Evolutionary conservation across 148 eudicot genomes (phyloP).

Genomic region (Rhododendron griersonianum): DNA sequence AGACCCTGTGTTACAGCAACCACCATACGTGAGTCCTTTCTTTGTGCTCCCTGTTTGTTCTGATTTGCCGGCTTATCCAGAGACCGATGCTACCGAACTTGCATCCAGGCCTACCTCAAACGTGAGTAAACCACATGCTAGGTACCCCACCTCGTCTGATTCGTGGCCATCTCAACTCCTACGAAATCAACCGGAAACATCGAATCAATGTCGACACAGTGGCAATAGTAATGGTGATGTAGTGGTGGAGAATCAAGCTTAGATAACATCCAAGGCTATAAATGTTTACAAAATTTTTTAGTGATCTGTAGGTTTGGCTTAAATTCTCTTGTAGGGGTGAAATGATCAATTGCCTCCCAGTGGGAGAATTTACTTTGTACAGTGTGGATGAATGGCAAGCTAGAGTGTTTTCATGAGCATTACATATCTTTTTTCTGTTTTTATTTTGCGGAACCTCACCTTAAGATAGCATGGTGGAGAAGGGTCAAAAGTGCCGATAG

Average conservation of each 20-base stretch:
- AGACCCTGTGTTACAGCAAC: conserved; percentile 31
- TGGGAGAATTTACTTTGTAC: neutral
- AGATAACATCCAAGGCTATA: neutral
- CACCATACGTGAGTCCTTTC: conserved; percentile 46
- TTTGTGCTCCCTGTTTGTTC: conserved; percentile 54
- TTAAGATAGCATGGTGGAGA: neutral
- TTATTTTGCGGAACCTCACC: neutral
- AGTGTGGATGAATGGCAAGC: neutral
- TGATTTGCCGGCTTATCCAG: conserved; percentile 31
- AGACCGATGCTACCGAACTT: conserved; percentile 14
- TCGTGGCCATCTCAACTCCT: conserved; percentile 75
- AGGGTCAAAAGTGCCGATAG: neutral
- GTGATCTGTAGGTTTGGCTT: neutral
- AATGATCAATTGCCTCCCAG: conserved; percentile 4
- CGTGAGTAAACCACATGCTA: conserved; percentile 76
- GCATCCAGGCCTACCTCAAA: conserved; percentile 27
- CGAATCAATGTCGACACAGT: neutral
- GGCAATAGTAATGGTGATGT: neutral
- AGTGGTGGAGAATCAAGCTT: neutral
- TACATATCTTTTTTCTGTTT: neutral
- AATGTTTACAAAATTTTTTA: neutral
- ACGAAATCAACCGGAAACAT: conserved; percentile 29
- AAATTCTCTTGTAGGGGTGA: neutral
- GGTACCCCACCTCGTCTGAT: conserved; percentile 71
- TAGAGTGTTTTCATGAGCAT: neutral